Evolutionary conservation across 495 filamentous ascomycete genomes (phyloP), one percentile per base, ranked within the genome.

Genomic region (Monascus purpureus): DNA sequence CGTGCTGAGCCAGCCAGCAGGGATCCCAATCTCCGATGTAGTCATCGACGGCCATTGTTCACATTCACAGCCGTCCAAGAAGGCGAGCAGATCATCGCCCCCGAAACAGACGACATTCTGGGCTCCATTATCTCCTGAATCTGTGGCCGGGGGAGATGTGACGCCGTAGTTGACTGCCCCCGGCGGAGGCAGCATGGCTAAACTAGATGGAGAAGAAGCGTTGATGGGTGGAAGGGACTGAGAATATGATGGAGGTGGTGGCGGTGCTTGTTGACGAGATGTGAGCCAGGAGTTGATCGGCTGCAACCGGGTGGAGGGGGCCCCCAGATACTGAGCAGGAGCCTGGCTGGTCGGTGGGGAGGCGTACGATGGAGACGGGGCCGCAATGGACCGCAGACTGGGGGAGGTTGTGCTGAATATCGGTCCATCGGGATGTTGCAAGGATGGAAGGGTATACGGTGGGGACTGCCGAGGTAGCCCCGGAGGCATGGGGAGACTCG

Each of bases 31-130:
- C 28, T 60, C 57, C 0, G 59, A 56, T 8, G 52, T 45, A 13
- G 46, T 33, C 18, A 48, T 43, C 9, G 43, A 32, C 3, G 50
- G 44, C 24, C 56, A 33, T 18, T 64, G 55, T 4, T 53, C 41
- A 39, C 52, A 50, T n/a, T 65, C 60, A 13, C 55, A 49, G 8
- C 63, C 66, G 28, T 61, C 61, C 12, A 67, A 40, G 42, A 67
- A 65, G 4, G 56, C 57, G 13, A 65, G 38, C 6, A 68, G 49
- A 26, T 67, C 65, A 19, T 67, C 66, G 1, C 62, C 58, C 4
- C 63, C 53, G 9, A 65, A 49, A 28, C 59, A 62, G 2, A 48
- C 20, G 20, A 5, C 53, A 5, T 54, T 50, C 40, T 50, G 50
- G 11, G 59, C 16, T 26, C 39, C 42, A 22, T 48, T 41, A 25